Base-by-base conservation (phyloP, 176 grass and related monocot genomes). In the Triticum urartu region DNA sequence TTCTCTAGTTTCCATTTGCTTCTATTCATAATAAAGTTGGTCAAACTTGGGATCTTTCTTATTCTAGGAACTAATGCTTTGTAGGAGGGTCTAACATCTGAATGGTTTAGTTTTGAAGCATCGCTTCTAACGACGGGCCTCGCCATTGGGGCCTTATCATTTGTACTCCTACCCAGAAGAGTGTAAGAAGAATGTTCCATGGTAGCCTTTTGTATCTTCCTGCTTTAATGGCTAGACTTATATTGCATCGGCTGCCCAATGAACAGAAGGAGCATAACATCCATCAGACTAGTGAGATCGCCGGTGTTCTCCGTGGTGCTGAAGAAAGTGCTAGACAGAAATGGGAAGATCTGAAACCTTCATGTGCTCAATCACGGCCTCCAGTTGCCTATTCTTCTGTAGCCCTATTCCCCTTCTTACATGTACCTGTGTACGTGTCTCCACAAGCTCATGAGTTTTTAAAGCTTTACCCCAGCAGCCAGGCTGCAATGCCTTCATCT, bases 201-300 rank as follows among this genome's bases (percentile, higher is more conserved):
- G 93, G 89, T 33, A 98, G 96, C 45, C 93, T 98, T 17, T 48
- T 95, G 39, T 98, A 98, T 87, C 93, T 98, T 73, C 96, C 96
- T 79, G 68, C 94, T 84, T 95, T 98, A 64, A 98, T 98, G 96
- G 91, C 86, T 77, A 93, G 93, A 68, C 89, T 98, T 75, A 75
- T 94, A 52, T 78, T 98, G 74, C 96, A 98, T 79, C 79, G 93
- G 33, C 58, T 84, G 8, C 96, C 93, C 9, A 94, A 88, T 3
- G 65, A 91, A 75, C 83, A 94, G 66, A 84, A 87, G 28, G 72
- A 75, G 50, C 72, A 85, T 58, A 73, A 83, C 25, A 86, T 84
- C 11, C 33, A 81, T 64, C 63, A 78, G 81, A 79, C 72, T 45
- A 87, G 54, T 62, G 82, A 61, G 50, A 68, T 84, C 3, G n/a